These are phyloP conservation scores for Thielaviopsis populi DNA, from an alignment of 2,329 filamentous ascomycete genomes.

Conservation along the genomic window DNA sequence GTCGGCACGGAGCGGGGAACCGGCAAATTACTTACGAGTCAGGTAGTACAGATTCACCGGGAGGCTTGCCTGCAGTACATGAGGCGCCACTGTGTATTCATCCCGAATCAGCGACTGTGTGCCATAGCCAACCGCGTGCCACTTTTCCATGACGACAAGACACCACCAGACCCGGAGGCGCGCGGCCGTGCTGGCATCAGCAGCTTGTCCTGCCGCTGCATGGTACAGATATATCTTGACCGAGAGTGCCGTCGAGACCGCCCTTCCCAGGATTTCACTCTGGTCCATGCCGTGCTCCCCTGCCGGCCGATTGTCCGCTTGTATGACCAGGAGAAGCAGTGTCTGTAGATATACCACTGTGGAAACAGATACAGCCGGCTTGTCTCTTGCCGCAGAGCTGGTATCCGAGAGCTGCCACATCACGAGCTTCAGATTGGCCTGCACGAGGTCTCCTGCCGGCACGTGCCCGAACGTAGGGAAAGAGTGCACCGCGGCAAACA, in stretches of 20 bases:
- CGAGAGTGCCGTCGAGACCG: slow-evolving; percentile 49
- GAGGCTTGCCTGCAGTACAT: slow-evolving; percentile 43
- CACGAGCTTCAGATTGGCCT: slow-evolving; percentile 26
- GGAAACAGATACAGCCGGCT: neutral
- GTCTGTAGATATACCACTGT: slow-evolving; percentile 45
- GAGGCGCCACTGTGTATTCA: slow-evolving; percentile 42
- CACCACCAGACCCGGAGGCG: slow-evolving; percentile 47
- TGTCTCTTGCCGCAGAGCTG: neutral
- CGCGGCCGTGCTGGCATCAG: slow-evolving; percentile 39
- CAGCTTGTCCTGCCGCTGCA: slow-evolving; percentile 45
- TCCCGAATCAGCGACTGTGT: slow-evolving; percentile 48
- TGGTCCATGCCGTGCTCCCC: slow-evolving; percentile 33
- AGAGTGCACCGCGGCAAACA: slow-evolving; percentile 39
- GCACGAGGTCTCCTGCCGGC: slow-evolving; percentile 2
- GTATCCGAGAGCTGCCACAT: slow-evolving; percentile 34
- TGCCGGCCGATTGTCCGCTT: slow-evolving; percentile 43
- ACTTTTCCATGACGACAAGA: slow-evolving; percentile 55
- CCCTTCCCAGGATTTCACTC: slow-evolving; percentile 44
- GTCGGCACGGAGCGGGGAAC: too few relatives aligned
- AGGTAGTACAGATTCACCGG: slow-evolving; percentile 51
- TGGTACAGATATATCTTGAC: slow-evolving; percentile 43
- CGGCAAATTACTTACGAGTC: slow-evolving; percentile 48
- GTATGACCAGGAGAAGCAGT: slow-evolving; percentile 49
- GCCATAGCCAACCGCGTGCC: slow-evolving; percentile 54
- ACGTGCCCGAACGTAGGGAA: neutral